Evolutionary conservation across 83 land plant genomes (phyloP), one percentile per base, ranked within the genome.

Genomic region (Thuja plicata): DNA sequence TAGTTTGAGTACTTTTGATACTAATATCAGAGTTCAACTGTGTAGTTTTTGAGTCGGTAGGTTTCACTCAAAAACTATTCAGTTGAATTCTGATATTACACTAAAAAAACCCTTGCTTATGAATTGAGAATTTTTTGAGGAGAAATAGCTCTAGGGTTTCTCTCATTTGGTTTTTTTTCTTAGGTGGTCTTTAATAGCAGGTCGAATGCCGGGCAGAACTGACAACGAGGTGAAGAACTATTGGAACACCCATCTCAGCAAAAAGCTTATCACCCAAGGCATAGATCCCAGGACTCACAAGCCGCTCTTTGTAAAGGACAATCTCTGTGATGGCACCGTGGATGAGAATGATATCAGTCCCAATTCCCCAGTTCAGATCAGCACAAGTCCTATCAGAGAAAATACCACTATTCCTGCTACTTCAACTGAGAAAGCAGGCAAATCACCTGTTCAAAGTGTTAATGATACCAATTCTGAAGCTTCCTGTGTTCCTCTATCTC

Each of bases 171-270:
- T 27, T 82, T 3, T 6, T 41, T 82, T 9, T 43, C n/a, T 57
- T 86, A 91, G 92, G 78, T 91, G 92, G 92, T 89, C 92, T 66
- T 70, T 91, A 50, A 91, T 91, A 21, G 90, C 90, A 8, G 90
- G 92, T 3, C 87, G 92, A 11, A 91, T 91, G n/a, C 90, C 92
- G 0, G 91, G 91, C 6, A 86, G 90, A 5, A 90, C 91, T 7
- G 91, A 90, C 76, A 90, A 90, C 40, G 55, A 83, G 8, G 46
- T 83, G 0, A 83, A 83, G 54, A 83, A 83, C 43, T 83, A 83
- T n/a, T 83, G 85, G 85, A 83, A 83, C 52, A 90, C 91, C n/a
- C 90, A 88, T 37, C 88, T 91, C 32, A 91, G 92, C 88, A 91
- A 91, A 89, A 91, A 91, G 82, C 90, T 91, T 21, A 86, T 91